Evolutionary conservation across 1,284 basidiomycete genomes (phyloP).

Genomic region (Rhodofomes roseus): DNA sequence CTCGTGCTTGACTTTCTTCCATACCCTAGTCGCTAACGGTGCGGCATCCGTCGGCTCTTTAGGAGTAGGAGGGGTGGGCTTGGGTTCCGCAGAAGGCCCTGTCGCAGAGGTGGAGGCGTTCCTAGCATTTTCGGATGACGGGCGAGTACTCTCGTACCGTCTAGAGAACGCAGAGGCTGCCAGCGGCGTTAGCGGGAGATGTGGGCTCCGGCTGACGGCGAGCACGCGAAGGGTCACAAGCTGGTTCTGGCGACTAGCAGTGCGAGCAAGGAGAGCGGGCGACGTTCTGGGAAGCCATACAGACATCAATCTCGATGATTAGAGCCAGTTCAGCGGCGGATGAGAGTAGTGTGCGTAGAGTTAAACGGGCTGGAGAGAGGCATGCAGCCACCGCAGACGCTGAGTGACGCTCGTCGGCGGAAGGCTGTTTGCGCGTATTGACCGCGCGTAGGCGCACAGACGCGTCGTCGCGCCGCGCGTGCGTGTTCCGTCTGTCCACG

Average conservation of each 20-base stretch:
- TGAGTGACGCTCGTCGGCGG: conserved; percentile 6
- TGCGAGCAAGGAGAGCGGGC: conserved; percentile 41
- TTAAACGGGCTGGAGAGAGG: not conserved
- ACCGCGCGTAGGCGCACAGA: not conserved
- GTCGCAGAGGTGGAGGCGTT: conserved; percentile 11
- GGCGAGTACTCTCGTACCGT: conserved; percentile 27
- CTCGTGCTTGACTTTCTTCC: conserved; percentile 96
- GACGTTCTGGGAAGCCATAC: conserved; percentile 35
- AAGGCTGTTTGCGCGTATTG: conserved; percentile 5
- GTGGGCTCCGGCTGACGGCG: conserved; percentile 17
- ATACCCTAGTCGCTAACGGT: conserved; percentile 59
- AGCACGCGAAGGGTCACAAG: conserved; percentile 28
- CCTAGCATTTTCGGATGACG: conserved; percentile 7
- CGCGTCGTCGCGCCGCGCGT: not conserved
- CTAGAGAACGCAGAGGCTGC: conserved; percentile 10
- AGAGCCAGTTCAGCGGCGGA: not conserved
- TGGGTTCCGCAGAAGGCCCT: conserved; percentile 33
- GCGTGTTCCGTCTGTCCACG: not conserved
- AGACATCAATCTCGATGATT: conserved; percentile 22
- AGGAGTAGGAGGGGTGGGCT: conserved; percentile 45
- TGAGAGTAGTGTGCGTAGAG: not conserved
- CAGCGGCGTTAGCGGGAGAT: conserved; percentile 12
- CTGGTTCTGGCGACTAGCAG: conserved; percentile 23
- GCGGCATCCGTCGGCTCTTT: conserved; percentile 46
- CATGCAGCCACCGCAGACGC: not conserved